Evolutionary conservation across 345 rosid species (phyloP), one percentile per base, ranked within the genome.

Genomic region (Murraya paniculata): DNA sequence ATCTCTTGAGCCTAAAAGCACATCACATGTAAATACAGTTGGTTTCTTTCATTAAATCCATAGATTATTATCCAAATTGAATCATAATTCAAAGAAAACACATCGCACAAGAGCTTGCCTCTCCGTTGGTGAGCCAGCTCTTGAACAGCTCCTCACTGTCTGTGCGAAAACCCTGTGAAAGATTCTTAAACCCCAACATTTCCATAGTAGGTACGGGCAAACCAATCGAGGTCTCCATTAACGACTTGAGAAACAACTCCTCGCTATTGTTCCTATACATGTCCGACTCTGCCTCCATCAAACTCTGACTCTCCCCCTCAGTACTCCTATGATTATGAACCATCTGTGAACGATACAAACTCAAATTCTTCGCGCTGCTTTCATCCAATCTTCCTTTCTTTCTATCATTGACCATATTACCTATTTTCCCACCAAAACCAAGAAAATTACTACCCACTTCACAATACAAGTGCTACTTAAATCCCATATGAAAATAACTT

Each of bases 101-200:
- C 68, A 53, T 30, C 22, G 1, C 11, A 21, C 36, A 71, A 39
- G 28, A 62, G 74, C 92, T 87, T 87, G 90, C 95, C 95, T 90
- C 93, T 84, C 92, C 95, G 80, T 80, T 90, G 0, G 86, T 87
- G 58, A 91, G 95, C 95, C 95, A 91, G 82, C 84, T 85, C 76
- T 86, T 88, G 90, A 91, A 91, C 72, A 91, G 92, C 80, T 91
- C 95, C 82, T 91, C 95, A 21, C 95, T 91, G 30, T 91, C 91
- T 0, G 91, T 39, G 7, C 91, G 91, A 27, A 88, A 83, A 74
- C 80, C 85, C 30, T 84, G 90, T n/a, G 91, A 81, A 50, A 88
- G 83, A 72, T 84, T 87, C 83, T 84, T 84, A 48, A 91, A 86
- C 41, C 93, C 95, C 71, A 87, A 68, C 88, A 85, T 85, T 81